A percentile compares a stretch with the other conserved stretches of the same genome.
phyloP scores from a whole-genome alignment of 495 filamentous ascomycete species.

The Podospora australis region DNA sequence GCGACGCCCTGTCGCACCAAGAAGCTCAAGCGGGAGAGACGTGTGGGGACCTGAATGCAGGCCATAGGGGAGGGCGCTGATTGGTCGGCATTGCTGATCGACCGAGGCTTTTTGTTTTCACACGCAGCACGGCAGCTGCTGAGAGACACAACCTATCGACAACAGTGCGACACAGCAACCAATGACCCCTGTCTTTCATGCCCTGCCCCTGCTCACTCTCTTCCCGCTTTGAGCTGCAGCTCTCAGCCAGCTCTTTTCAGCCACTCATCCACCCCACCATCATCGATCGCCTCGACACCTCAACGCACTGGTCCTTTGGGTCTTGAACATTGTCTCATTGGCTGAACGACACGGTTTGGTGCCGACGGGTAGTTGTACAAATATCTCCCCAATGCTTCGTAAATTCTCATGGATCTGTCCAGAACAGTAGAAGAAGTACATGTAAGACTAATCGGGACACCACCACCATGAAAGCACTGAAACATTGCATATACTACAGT shows the following conservation, averaged over 20 bases:
- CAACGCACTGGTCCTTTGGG: not conserved
- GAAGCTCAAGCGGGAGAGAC: conserved; percentile 12
- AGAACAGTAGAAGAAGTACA: too few relatives aligned
- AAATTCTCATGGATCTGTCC: too few relatives aligned
- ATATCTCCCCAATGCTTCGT: too few relatives aligned
- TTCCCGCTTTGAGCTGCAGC: not conserved
- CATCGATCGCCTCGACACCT: too few relatives aligned
- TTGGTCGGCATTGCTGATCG: conserved; percentile 18
- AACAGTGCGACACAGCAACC: not conserved
- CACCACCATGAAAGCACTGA: too few relatives aligned
- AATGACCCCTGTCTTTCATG: not conserved
- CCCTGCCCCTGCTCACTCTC: not conserved
- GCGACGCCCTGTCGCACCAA: too few relatives aligned
- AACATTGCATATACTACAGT: too few relatives aligned
- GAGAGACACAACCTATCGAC: not conserved
- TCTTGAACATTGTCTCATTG: not conserved
- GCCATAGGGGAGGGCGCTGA: conserved; percentile 9
- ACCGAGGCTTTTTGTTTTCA: conserved; percentile 24
- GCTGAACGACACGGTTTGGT: too few relatives aligned
- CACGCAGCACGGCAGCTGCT: conserved; percentile 7
- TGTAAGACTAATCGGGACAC: too few relatives aligned
- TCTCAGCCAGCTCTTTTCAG: not conserved
- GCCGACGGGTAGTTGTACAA: too few relatives aligned
- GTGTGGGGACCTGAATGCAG: conserved; percentile 22
- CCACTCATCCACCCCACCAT: conserved; percentile 1